phyloP scores from a whole-genome alignment of 345 rosid species.

The Euphorbia peplus region DNA sequence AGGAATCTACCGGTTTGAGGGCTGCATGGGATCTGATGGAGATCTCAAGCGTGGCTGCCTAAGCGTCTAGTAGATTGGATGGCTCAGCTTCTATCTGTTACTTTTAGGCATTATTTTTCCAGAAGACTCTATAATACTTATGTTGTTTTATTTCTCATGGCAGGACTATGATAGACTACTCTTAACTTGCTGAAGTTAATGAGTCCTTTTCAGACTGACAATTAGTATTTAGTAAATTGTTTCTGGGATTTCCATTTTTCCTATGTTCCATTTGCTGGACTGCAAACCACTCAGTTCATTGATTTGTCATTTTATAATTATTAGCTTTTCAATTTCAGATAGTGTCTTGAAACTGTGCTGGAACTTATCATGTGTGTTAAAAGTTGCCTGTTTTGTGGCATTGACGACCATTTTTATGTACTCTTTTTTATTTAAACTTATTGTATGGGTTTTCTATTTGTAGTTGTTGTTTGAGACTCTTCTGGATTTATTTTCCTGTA shows the following conservation, averaged over 20 bases:
- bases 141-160: conserved; percentile 16
- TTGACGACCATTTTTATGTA: not conserved
- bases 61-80: conserved; percentile 89
- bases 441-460: not conserved
- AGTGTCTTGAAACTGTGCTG: not conserved
- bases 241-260: too few species aligned
- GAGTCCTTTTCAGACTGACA: too few species aligned
- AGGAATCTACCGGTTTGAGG: conserved; percentile 61
- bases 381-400: not conserved
- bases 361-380: too few species aligned
- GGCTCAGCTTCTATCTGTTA: conserved; percentile 28
- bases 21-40: conserved; percentile 99
- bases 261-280: too few species aligned
- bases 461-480: conserved; percentile 2
- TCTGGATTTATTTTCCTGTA: not conserved
- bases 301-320: not conserved
- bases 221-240: too few species aligned
- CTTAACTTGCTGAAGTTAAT: not conserved
- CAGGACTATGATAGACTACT: conserved; percentile 63
- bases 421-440: not conserved
- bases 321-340: not conserved
- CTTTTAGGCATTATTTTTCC: conserved; percentile 6
- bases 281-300: not conserved
- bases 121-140: not conserved
- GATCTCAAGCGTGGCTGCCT: conserved; percentile 72